These are phyloP conservation scores for Colletotrichum destructivum DNA, from an alignment of 2,329 filamentous ascomycete species.

Conservation along the genomic window DNA sequence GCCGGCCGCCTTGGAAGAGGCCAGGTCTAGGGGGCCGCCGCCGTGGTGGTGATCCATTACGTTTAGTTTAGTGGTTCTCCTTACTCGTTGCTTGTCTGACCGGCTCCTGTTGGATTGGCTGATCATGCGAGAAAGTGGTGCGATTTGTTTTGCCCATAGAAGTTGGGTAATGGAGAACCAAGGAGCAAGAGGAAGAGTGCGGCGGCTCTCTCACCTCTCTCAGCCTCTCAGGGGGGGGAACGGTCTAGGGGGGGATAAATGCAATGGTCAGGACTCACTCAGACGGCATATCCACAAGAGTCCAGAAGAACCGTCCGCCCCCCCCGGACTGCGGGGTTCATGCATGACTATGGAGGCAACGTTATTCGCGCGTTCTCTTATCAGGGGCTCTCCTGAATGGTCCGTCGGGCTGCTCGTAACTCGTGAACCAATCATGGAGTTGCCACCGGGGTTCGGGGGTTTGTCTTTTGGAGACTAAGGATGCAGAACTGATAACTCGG, in stretches of 20 bases:
- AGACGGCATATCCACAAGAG: slow-evolving; percentile 3
- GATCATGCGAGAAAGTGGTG: slow-evolving; percentile 15
- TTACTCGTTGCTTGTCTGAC: neutral
- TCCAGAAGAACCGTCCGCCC: no score
- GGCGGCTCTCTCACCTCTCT: neutral
- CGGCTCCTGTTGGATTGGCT: slow-evolving; percentile 14
- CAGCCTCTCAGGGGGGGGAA: slow-evolving; percentile 5
- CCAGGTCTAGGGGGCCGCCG: slow-evolving; percentile 16
- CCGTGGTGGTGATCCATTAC: neutral
- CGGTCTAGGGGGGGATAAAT: slow-evolving; percentile 19
- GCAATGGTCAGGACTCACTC: slow-evolving; percentile 1
- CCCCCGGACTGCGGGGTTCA: slow-evolving; percentile 17
- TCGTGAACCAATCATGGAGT: neutral
- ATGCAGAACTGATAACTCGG: neutral
- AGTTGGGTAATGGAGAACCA: neutral
- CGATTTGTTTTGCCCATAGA: neutral
- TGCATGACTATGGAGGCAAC: slow-evolving; percentile 13
- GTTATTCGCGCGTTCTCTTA: slow-evolving; percentile 18
- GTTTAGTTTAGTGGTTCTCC: neutral
- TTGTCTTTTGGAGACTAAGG: neutral
- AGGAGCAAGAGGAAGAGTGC: neutral
- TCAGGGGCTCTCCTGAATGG: slow-evolving; percentile 12
- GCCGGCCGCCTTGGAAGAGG: slow-evolving; percentile 5
- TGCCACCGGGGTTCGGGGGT: neutral
- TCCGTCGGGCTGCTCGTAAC: slow-evolving; percentile 7